Conservation (phyloP, 192 early-diverging fungal genomes). For the Coemansia sp. region DNA sequence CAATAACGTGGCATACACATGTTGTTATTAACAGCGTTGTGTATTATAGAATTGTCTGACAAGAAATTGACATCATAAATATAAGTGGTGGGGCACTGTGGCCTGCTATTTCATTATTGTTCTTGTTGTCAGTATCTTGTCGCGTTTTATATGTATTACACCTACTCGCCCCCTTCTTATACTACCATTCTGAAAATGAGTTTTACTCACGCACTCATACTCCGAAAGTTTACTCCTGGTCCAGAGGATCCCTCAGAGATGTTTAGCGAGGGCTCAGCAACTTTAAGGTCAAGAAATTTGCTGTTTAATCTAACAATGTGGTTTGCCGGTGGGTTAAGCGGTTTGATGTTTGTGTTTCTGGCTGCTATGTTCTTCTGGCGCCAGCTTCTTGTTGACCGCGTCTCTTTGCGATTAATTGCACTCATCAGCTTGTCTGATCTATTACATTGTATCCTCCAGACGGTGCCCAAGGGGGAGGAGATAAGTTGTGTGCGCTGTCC, state of each 20-base stretch:
- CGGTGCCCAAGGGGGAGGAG: background rate
- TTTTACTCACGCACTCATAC: background rate
- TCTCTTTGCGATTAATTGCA: conserved; percentile 39
- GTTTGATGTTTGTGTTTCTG: conserved; percentile 24
- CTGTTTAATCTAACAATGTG: background rate
- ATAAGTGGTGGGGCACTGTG: background rate
- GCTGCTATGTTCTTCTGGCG: conserved; percentile 32
- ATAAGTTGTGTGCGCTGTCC: background rate
- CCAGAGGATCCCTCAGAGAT: conserved; percentile 10
- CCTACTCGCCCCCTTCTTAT: background rate
- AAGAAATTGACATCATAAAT: background rate
- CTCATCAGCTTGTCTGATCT: conserved; percentile 27
- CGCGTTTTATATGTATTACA: too few relatives aligned
- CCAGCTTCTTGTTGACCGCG: conserved; percentile 26
- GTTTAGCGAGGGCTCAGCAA: background rate
- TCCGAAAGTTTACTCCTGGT: conserved; percentile 1
- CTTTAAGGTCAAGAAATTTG: background rate
- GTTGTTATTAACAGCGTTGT: background rate
- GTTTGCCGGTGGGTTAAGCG: conserved; percentile 11
- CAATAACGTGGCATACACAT: background rate
- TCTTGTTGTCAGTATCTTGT: background rate
- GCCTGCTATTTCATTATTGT: background rate
- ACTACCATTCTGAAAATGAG: background rate
- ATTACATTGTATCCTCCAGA: conserved; percentile 19
- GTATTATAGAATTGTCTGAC: background rate